phyloP scores from a whole-genome alignment of 306 rosid genomes.

The Alnus glutinosa region DNA sequence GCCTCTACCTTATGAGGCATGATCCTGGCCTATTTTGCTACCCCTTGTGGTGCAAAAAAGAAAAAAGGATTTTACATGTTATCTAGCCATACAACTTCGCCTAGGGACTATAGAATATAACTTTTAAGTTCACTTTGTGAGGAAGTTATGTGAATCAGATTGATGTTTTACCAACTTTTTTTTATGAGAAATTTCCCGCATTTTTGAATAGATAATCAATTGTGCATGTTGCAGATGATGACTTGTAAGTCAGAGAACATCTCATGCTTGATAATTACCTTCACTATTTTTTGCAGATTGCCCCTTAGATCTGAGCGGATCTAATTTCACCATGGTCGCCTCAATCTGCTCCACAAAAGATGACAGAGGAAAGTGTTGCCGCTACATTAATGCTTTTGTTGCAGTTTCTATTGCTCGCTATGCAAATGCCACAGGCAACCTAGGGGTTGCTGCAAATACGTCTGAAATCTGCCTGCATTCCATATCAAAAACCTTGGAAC shows the following conservation, averaged over 20 bases:
- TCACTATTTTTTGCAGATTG: conserved; percentile 65
- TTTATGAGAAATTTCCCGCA: not conserved
- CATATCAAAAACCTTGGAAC: conserved; percentile 64
- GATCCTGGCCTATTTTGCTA: not conserved
- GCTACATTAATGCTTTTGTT: conserved; percentile 80
- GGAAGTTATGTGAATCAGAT: not conserved
- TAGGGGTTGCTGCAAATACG: conserved; percentile 69
- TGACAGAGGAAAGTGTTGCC: conserved; percentile 91
- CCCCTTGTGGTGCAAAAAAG: not conserved
- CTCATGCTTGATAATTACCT: conserved; percentile 26
- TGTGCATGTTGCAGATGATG: not conserved
- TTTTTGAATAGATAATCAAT: not conserved
- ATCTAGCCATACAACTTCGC: not conserved
- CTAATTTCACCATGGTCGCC: conserved; percentile 80
- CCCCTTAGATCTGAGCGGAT: conserved; percentile 75
- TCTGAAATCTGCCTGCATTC: conserved; percentile 68
- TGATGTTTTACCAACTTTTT: not conserved
- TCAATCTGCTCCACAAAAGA: conserved; percentile 64
- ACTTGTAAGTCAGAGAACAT: not conserved
- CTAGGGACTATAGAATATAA: not conserved
- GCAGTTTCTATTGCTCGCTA: conserved; percentile 79
- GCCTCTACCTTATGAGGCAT: not conserved
- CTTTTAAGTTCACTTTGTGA: not conserved
- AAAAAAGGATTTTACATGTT: not conserved
- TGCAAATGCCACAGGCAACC: conserved; percentile 74